Evolutionary conservation across 2,329 filamentous ascomycete species (phyloP), one percentile per base, ranked within the genome.

Genomic region (Phialocephala sp.): DNA sequence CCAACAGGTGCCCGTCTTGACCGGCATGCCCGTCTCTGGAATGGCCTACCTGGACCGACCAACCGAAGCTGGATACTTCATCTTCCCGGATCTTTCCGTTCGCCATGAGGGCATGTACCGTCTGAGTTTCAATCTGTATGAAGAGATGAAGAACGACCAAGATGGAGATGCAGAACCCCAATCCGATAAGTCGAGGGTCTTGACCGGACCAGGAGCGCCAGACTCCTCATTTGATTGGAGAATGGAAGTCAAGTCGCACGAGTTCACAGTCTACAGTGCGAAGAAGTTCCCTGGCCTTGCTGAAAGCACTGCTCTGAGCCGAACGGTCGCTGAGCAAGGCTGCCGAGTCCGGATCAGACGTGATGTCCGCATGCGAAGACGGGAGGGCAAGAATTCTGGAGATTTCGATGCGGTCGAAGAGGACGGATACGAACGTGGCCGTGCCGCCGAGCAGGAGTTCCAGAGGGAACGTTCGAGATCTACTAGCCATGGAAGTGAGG

Each of bases 211-310:
- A 57, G 84, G 56, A 24, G 65, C 62, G 2, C 65, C 71, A 14
- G 72, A 75, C 66, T 66, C 73, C 73, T 79, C 90, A 65, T 91
- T 97, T 69, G 90, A 93, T 75, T 94, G 93, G 81, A 87, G 94
- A 62, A 87, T 97, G 80, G 93, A 97, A 78, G 91, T 97, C 73
- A 93, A 94, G 82, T 97, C 95, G 0, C 81, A 85, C 14, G 88
- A 92, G 0, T 98, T 99, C 78, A 89, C 87, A 58, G 95, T 98
- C 50, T 98, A 86, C 82, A 97, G 94, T 73, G 95, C 95, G 60
- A 99, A 98, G 88, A 98, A 97, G 82, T 99, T 99, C 81, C 95
- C 95, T 18, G 95, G 94, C 20, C 82, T 98, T 66, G 90, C 91
- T 54, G 92, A 95, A 78, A 97, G 93, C 80, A 99, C 95, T 0